Percentiles rank a stretch among this genome's conserved stretches.
Conservation (phyloP, 768 basidiomycete species). For the Strobilomyces echinocephalus region DNA sequence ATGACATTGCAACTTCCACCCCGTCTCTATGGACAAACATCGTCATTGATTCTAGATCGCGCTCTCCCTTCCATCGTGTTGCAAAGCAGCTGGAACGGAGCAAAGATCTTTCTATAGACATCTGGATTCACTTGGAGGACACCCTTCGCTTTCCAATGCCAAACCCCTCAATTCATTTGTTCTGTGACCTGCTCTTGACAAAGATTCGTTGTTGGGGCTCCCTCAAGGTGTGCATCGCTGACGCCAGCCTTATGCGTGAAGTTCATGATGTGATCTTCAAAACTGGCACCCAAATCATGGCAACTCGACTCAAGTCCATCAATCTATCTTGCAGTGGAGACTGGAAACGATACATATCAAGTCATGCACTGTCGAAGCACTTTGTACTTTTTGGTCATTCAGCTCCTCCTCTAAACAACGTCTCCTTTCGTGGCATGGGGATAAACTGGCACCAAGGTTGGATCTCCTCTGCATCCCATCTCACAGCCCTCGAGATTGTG, state of each 20-base stretch:
- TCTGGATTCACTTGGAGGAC: background rate
- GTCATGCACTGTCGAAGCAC: background rate
- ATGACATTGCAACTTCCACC: background rate
- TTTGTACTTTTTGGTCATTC: background rate
- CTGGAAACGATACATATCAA: background rate
- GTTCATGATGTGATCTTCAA: background rate
- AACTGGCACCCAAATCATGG: background rate
- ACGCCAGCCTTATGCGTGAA: accelerated
- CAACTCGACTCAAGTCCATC: too few relatives aligned
- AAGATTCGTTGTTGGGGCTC: background rate
- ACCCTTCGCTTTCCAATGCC: background rate
- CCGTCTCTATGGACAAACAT: too few relatives aligned
- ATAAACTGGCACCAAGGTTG: background rate
- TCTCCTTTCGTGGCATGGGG: background rate
- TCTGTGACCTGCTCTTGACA: background rate
- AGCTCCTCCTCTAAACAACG: background rate
- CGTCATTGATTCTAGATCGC: background rate
- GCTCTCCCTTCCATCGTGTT: background rate
- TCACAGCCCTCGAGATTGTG: too few relatives aligned
- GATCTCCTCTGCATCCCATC: background rate
- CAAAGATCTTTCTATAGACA: background rate
- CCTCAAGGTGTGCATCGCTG: too few relatives aligned
- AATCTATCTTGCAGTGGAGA: background rate
- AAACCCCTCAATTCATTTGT: too few relatives aligned
- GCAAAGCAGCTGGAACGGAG: background rate